phyloP scores from a whole-genome alignment of 2,329 filamentous ascomycete genomes.

The Dissoconium aciculare region DNA sequence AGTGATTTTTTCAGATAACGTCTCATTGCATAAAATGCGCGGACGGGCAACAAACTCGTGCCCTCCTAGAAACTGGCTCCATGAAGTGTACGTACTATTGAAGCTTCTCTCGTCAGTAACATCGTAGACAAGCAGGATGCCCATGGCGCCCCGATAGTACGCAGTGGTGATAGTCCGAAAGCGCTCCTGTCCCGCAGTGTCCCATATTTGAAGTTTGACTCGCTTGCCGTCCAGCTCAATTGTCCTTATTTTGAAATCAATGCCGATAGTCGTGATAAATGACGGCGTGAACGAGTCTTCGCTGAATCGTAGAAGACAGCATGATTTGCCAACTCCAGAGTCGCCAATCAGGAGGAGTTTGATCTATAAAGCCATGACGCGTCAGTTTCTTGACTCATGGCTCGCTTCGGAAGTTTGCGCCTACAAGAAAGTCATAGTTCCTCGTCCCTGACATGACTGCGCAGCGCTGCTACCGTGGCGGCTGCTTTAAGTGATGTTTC shows the following conservation, averaged over 20 bases:
- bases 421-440: conserved; percentile 98
- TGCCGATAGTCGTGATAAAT: conserved; percentile 98
- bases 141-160: conserved; percentile 97
- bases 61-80: too few relatives aligned
- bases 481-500: too few relatives aligned
- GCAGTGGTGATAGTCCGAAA: conserved; percentile 98
- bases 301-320: conserved; percentile 90
- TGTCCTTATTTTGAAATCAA: conserved; percentile 99
- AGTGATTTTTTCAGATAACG: neutral
- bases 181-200: conserved; percentile 93
- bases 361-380: conserved; percentile 52
- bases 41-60: too few relatives aligned
- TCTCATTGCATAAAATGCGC: too few relatives aligned
- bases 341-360: conserved; percentile 94
- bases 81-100: conserved; percentile 54
- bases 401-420: conserved; percentile 18
- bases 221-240: conserved; percentile 98
- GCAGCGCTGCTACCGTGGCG: too few relatives aligned
- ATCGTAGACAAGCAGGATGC: conserved; percentile 93
- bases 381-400: conserved; percentile 1
- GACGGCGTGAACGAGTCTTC: conserved; percentile 95
- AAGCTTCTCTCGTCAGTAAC: conserved; percentile 94
- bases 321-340: conserved; percentile 92
- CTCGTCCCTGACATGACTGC: conserved; percentile 88
- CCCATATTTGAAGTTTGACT: conserved; percentile 99